phyloP scores from a whole-genome alignment of 2,329 filamentous ascomycete genomes.

The Aspergillus sergii region DNA sequence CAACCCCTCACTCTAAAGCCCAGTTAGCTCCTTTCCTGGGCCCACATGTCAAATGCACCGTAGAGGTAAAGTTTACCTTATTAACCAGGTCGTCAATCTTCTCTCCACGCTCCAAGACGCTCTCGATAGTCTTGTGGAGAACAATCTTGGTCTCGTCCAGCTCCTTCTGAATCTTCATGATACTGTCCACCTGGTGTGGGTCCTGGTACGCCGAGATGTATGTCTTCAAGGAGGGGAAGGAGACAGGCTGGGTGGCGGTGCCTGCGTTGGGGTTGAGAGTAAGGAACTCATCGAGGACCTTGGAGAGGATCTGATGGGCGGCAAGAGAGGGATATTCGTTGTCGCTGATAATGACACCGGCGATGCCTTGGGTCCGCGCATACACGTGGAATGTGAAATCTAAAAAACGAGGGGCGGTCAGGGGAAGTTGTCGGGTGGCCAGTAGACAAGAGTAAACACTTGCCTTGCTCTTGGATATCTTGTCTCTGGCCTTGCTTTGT shows the following conservation, averaged over 20 bases:
- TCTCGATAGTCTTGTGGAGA: constrained; percentile 92
- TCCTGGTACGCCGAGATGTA: constrained; percentile 83
- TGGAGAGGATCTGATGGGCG: constrained; percentile 83
- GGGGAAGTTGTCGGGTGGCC: constrained; percentile 3
- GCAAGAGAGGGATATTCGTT: constrained; percentile 75
- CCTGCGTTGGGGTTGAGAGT: constrained; percentile 67
- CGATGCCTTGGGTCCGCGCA: constrained; percentile 69
- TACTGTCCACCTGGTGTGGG: constrained; percentile 84
- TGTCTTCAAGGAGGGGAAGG: constrained; percentile 73
- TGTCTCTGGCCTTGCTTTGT: constrained; percentile 80
- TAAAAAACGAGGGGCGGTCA: constrained; percentile 10
- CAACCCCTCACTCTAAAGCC: constrained; percentile 70
- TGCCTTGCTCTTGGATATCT: constrained; percentile 65
- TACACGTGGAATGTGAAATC: constrained; percentile 69
- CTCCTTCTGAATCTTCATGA: constrained; percentile 94
- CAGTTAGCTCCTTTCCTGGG: neutral
- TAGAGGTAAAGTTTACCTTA: constrained; percentile 53
- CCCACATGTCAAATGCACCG: neutral
- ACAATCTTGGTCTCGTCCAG: constrained; percentile 97
- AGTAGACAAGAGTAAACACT: constrained; percentile 16
- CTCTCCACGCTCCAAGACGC: constrained; percentile 78
- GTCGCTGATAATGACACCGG: constrained; percentile 76
- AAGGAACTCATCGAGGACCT: constrained; percentile 86
- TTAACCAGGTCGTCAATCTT: constrained; percentile 93
- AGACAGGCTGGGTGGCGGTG: constrained; percentile 50